Evolutionary conservation across 192 early-diverging fungal genomes (phyloP).

Genomic region (Funneliformis geosporum): DNA sequence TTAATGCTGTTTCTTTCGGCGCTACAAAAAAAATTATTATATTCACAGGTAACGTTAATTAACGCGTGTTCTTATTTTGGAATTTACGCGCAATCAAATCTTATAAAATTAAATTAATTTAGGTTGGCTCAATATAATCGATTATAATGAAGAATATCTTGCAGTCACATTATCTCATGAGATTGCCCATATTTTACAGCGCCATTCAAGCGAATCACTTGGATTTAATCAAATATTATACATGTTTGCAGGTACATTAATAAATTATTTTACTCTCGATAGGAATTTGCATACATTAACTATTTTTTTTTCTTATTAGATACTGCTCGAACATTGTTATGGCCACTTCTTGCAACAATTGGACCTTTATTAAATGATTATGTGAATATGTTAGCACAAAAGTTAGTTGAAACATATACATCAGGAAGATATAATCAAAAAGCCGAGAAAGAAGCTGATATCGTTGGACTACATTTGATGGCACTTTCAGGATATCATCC

Average conservation of each 20-base stretch:
- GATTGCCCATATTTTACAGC: conserved; percentile 56
- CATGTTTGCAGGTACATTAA: conserved; percentile 47
- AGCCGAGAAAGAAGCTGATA: conserved; percentile 51
- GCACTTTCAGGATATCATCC: conserved; percentile 64
- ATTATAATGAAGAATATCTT: conserved; percentile 48
- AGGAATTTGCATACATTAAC: background rate
- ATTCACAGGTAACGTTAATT: conserved; percentile 34
- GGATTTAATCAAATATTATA: conserved; percentile 53
- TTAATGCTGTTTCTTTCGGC: conserved; percentile 44
- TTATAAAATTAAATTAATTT: background rate
- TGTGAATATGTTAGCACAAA: conserved; percentile 31
- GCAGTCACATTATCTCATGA: conserved; percentile 58
- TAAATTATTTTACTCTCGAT: background rate
- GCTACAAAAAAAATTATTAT: conserved; percentile 38
- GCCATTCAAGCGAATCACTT: conserved; percentile 57
- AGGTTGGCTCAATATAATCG: conserved; percentile 14
- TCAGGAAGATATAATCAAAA: conserved; percentile 41
- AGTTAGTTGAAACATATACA: conserved; percentile 35
- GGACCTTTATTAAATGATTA: conserved; percentile 44
- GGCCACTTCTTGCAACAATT: conserved; percentile 37
- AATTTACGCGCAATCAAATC: background rate
- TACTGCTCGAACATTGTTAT: conserved; percentile 36
- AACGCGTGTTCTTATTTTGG: background rate
- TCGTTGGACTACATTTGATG: conserved; percentile 51
- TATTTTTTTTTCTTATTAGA: conserved; percentile 22